Base-by-base conservation (phyloP, 2,329 filamentous ascomycete species). In the Aureobasidium uvarum region DNA sequence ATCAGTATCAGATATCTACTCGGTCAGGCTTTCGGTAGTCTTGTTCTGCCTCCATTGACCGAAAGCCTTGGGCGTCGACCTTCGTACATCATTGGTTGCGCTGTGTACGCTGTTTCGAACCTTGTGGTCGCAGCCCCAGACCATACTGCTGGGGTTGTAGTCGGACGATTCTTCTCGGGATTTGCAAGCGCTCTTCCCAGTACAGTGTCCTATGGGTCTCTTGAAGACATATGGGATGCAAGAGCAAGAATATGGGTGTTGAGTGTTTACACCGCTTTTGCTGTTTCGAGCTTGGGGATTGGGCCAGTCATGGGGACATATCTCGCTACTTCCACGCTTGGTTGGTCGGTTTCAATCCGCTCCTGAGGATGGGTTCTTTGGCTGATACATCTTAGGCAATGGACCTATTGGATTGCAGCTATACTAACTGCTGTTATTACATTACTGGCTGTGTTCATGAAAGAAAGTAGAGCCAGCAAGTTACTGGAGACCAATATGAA, bases 151-250 rank as follows among this genome's bases (percentile, higher is more conserved):
- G 45, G 45, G 20, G 45, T 48, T 18, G 45, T 48, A 23, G 45
- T 48, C 3, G 45, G 45, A 25, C 20, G 45, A 28, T 48, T 48
- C 13, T 5, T 48, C 20, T 48, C 45, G 13, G 45, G 45, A 0
- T 48, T 48, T 13, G 45, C 20, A 1, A 48, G 45, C 45, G 45
- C 45, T 48, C 45, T 48, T 2, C 45, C 20, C 45, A 48, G 45
- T 16, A 48, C 45, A 48, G 45, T 48, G 23, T 20, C 45, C 5
- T 48, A 11, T 48, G 45, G 45, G 13, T 48, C 45, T 25, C 45
- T 48, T 48, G 45, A 48, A 48, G 45, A 48, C 23, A 48, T 48
- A 14, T 48, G 45, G 45, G 45, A 48, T 48, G 45, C 45, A 11
- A 48, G 45, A 25, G 45, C 45, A 25, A 48, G 45, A 16, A 48